A percentile compares a stretch with the other conserved stretches of the same genome.
Evolutionary conservation across 306 rosid genomes (phyloP).

Genomic region (Myrica gale): DNA sequence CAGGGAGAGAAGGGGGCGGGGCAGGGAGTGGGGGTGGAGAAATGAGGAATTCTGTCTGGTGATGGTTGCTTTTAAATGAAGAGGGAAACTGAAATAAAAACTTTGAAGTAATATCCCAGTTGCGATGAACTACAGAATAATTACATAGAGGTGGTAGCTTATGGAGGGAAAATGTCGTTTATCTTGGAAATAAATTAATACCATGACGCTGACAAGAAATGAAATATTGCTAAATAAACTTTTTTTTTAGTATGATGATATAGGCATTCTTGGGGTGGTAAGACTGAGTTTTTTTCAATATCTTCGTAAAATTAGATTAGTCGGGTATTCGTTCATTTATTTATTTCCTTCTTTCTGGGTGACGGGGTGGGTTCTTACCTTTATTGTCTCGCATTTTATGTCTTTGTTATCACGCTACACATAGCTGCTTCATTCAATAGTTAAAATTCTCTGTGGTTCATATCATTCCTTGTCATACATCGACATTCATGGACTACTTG

Average conservation of each 20-base stretch:
- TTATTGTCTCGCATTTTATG: background rate
- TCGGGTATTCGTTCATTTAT: background rate
- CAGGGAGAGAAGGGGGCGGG: no score
- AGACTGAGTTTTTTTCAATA: no score
- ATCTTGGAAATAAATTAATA: background rate
- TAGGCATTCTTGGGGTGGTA: background rate
- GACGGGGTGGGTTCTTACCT: background rate
- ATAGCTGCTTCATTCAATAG: background rate
- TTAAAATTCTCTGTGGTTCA: conserved; percentile 11
- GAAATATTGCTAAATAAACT: background rate
- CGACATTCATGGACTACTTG: conserved; percentile 14
- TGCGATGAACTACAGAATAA: no score
- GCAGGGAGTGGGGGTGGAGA: no score
- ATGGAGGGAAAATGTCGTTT: no score
- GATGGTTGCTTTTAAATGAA: no score
- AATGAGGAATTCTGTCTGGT: no score
- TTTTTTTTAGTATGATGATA: background rate
- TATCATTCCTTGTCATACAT: conserved; percentile 18
- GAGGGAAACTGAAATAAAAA: no score
- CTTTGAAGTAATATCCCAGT: no score
- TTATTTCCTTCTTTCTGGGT: background rate
- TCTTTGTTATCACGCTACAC: conserved; percentile 1
- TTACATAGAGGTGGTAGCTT: no score
- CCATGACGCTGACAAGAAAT: background rate
- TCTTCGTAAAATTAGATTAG: background rate